Percentiles rank a stretch among this genome's conserved stretches.
Evolutionary conservation across 1,284 basidiomycete species (phyloP).

Genomic region (Heterobasidion occidentale): DNA sequence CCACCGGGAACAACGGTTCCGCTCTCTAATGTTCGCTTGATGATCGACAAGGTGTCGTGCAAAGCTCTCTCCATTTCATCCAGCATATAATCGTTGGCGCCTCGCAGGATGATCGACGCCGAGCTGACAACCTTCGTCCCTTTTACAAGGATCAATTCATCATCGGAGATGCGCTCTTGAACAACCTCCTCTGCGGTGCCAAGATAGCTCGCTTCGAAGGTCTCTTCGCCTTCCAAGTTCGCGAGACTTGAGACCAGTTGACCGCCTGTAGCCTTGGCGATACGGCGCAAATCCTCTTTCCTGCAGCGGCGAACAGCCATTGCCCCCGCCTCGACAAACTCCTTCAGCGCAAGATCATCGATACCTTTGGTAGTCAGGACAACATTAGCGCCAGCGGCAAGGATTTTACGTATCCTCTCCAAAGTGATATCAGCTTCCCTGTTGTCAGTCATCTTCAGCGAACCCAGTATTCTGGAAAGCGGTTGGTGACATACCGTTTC

Average conservation of each 20-base stretch:
- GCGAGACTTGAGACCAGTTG: constrained; percentile 90
- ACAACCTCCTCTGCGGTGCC: constrained; percentile 93
- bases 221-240: constrained; percentile 97
- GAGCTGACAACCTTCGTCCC: constrained; percentile 97
- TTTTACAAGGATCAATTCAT: constrained; percentile 96
- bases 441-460: constrained; percentile 1
- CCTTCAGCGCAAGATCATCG: constrained; percentile 96
- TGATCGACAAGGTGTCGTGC: constrained; percentile 91
- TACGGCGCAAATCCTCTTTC: constrained; percentile 95
- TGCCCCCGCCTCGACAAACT: constrained; percentile 98
- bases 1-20: constrained; percentile 96
- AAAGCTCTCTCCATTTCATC: constrained; percentile 99
- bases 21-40: constrained; percentile 97
- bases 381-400: constrained; percentile 95
- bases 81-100: constrained; percentile 98
- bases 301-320: constrained; percentile 98
- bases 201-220: constrained; percentile 87
- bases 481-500: constrained; percentile 50
- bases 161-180: constrained; percentile 97
- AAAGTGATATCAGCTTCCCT: constrained; percentile 96
- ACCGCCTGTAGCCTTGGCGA: constrained; percentile 96
- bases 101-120: constrained; percentile 88
- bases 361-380: constrained; percentile 98
- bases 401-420: constrained; percentile 93
- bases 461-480: background rate